Evolutionary conservation across 2,329 filamentous ascomycete genomes (phyloP).

Genomic region (Pezicula carpinea): DNA sequence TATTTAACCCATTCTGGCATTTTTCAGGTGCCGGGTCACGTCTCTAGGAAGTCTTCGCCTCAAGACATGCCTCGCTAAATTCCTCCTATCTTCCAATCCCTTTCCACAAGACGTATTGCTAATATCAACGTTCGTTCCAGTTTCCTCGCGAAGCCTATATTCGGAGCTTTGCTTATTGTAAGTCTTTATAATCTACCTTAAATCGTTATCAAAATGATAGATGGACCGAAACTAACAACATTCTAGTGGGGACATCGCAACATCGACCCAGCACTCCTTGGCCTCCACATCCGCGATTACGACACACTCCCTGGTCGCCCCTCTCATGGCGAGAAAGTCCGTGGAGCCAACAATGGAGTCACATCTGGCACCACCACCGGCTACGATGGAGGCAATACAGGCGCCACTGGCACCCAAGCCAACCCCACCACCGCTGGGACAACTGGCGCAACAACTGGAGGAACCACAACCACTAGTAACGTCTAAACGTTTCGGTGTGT

Average conservation of each 20-base stretch:
- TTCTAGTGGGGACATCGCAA: constrained; percentile 48
- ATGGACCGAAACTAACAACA: not conserved
- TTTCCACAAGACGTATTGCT: too few species aligned
- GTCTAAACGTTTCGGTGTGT: too few species aligned
- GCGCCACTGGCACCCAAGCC: constrained; percentile 2
- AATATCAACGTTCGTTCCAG: too few species aligned
- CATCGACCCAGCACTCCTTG: constrained; percentile 53
- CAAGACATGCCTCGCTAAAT: too few species aligned
- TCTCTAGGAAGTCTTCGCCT: too few species aligned
- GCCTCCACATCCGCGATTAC: constrained; percentile 38
- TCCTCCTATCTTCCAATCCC: too few species aligned
- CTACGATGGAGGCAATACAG: not conserved
- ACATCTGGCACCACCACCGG: not conserved
- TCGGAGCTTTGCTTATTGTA: not conserved
- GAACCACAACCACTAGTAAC: too few species aligned
- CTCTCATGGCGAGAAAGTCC: not conserved
- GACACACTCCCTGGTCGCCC: not conserved
- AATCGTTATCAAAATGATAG: not conserved
- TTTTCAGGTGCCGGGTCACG: too few species aligned
- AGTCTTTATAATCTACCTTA: not conserved
- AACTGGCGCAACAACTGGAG: too few species aligned
- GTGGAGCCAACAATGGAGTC: not conserved
- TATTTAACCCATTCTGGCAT: not conserved
- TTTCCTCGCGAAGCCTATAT: too few species aligned
- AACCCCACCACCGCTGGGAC: not conserved